Conservation (phyloP, 1,139 yeast genomes). For the Candida albicans region DNA sequence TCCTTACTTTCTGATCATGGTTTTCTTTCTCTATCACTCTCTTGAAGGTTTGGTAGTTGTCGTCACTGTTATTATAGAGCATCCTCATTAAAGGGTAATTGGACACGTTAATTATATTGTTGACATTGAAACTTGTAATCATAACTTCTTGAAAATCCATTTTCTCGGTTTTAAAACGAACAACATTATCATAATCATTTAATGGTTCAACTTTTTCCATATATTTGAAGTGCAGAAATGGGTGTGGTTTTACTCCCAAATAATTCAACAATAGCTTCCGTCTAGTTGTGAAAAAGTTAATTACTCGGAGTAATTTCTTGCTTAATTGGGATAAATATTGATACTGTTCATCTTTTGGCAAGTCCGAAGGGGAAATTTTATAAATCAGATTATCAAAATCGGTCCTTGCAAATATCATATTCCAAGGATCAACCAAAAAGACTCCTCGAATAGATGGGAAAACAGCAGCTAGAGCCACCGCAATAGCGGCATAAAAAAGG, state of each 20-base stretch:
- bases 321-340: slow-evolving; percentile 19
- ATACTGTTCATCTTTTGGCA: slow-evolving; percentile 19
- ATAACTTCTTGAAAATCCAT: slow-evolving; percentile 24
- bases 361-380: slow-evolving; percentile 19
- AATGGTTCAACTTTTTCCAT: slow-evolving; percentile 14
- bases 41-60: slow-evolving; percentile 6
- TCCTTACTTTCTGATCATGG: slow-evolving; percentile 14
- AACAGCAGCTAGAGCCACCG: slow-evolving; percentile 33
- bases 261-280: slow-evolving; percentile 24
- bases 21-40: slow-evolving; percentile 14
- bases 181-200: slow-evolving; percentile 8
- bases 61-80: slow-evolving; percentile 4
- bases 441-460: slow-evolving; percentile 37
- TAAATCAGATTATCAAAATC: slow-evolving; percentile 30
- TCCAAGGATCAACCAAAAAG: slow-evolving; percentile 35
- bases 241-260: slow-evolving; percentile 15
- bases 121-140: slow-evolving; percentile 20
- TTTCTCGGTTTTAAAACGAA: slow-evolving; percentile 26
- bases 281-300: slow-evolving; percentile 33
- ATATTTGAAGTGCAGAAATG: slow-evolving; percentile 21
- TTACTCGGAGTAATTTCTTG: slow-evolving; percentile 24
- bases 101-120: slow-evolving; percentile 19
- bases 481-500: slow-evolving; percentile 36
- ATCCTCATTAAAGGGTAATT: slow-evolving; percentile 25
- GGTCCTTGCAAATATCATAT: slow-evolving; percentile 31